phyloP scores from a whole-genome alignment of 2,329 filamentous ascomycete species.

The Aspergillus floridensis region DNA sequence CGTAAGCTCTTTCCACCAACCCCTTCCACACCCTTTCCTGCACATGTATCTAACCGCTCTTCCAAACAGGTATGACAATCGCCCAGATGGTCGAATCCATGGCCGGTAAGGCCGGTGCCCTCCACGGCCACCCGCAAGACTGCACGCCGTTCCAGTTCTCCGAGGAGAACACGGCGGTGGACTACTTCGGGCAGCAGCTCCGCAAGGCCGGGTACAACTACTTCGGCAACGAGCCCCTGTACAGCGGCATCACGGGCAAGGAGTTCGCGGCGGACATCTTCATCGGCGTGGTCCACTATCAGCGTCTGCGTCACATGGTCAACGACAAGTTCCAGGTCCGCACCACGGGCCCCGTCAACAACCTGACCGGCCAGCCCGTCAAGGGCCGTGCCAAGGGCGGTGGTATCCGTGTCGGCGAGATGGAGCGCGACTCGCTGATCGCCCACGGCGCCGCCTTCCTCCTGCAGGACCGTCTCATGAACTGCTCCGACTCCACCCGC shows the following conservation, averaged over 20 bases:
- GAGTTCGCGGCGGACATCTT: constrained; percentile 95
- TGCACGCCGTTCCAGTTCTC: constrained; percentile 93
- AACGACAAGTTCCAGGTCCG: constrained; percentile 99
- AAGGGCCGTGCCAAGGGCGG: constrained; percentile 95
- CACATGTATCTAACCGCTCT: constrained; percentile 6
- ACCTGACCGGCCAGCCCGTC: constrained; percentile 90
- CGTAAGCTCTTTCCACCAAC: constrained; percentile 47
- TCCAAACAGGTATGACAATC: constrained; percentile 73
- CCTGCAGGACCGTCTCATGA: constrained; percentile 91
- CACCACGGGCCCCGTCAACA: constrained; percentile 88
- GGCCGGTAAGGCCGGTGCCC: constrained; percentile 87
- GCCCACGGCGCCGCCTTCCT: constrained; percentile 95
- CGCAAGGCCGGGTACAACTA: constrained; percentile 96
- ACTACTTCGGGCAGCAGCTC: constrained; percentile 95
- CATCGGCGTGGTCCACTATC: constrained; percentile 96
- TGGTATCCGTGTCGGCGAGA: constrained; percentile 98
- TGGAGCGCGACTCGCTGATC: constrained; percentile 94
- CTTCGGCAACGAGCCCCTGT: constrained; percentile 98
- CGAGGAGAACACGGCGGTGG: constrained; percentile 84
- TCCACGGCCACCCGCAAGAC: constrained; percentile 95
- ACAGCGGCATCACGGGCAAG: constrained; percentile 92
- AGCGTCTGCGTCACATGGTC: constrained; percentile 97
- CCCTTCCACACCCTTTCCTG: background rate
- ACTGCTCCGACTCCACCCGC: constrained; percentile 90
- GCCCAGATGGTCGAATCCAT: constrained; percentile 99